phyloP scores from a whole-genome alignment of 768 basidiomycete species.

The Mrakia gelida region DNA sequence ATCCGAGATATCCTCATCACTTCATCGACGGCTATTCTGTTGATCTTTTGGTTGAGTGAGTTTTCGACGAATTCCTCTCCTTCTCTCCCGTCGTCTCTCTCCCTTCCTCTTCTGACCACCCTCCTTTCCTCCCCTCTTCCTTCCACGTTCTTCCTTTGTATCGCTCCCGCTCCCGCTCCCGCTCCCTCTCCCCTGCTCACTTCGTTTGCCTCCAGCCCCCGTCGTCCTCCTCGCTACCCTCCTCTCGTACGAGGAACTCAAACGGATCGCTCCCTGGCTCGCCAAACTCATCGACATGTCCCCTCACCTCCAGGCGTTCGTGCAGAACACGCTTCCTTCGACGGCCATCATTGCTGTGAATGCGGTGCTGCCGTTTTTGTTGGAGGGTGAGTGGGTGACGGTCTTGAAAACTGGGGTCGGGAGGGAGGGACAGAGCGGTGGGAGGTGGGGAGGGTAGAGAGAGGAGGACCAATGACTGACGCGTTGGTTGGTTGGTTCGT shows the following conservation, averaged over 20 bases:
- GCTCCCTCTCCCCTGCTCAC: too few species aligned
- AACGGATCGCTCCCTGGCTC: constrained; percentile 82
- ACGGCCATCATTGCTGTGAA: constrained; percentile 87
- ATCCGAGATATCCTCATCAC: constrained; percentile 70
- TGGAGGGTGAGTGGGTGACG: constrained; percentile 64
- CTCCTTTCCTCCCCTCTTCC: too few species aligned
- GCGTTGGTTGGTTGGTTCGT: not conserved
- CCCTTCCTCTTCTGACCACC: too few species aligned
- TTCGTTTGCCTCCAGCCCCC: constrained; percentile 54
- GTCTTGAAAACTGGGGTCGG: not conserved
- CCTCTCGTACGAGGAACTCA: constrained; percentile 89
- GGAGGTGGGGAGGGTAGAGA: not conserved
- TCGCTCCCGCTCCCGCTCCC: too few species aligned
- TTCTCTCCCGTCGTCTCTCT: not conserved
- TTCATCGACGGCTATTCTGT: constrained; percentile 61
- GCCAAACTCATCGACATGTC: constrained; percentile 68
- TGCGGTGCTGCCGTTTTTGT: constrained; percentile 75
- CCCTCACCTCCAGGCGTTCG: constrained; percentile 67
- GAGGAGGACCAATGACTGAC: not conserved
- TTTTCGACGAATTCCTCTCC: not conserved
- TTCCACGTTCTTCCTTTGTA: not conserved
- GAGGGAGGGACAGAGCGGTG: not conserved
- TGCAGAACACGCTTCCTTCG: constrained; percentile 90
- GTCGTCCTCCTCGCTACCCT: constrained; percentile 80
- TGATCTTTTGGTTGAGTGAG: constrained; percentile 75